phyloP scores from a whole-genome alignment of 1,139 yeast species.

The Kurtzmaniella quercitrusa region DNA sequence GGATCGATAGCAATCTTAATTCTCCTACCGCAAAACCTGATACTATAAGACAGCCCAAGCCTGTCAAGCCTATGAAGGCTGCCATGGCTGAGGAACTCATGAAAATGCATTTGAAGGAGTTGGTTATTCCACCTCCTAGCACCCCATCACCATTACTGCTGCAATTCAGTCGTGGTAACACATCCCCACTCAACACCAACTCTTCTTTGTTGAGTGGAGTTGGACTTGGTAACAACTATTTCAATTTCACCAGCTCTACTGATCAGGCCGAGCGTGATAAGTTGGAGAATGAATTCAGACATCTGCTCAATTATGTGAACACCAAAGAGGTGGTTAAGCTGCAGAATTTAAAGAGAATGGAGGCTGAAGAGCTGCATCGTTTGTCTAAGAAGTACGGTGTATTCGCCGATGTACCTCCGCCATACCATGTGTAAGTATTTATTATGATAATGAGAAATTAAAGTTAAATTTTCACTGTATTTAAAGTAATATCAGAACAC shows the following conservation, averaged over 20 bases:
- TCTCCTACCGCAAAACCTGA: too few species aligned
- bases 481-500: too few species aligned
- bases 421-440: slow-evolving; percentile 10
- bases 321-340: slow-evolving; percentile 17
- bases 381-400: not conserved
- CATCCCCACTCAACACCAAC: slow-evolving; percentile 14
- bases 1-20: not conserved
- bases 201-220: slow-evolving; percentile 24
- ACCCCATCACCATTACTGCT: slow-evolving; percentile 6
- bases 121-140: slow-evolving; percentile 4
- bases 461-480: too few species aligned
- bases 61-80: slow-evolving; percentile 14
- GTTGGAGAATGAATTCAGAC: slow-evolving; percentile 17
- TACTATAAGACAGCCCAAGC: slow-evolving; percentile 20
- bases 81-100: slow-evolving; percentile 14
- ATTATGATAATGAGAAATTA: not conserved
- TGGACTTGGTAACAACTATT: slow-evolving; percentile 36
- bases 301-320: slow-evolving; percentile 27
- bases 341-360: slow-evolving; percentile 6
- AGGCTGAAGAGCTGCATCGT: slow-evolving; percentile 2
- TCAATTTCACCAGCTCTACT: slow-evolving; percentile 25
- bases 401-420: slow-evolving; percentile 9
- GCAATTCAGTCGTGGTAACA: slow-evolving; percentile 6
- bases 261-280: slow-evolving; percentile 11
- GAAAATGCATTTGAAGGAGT: slow-evolving; percentile 6